phyloP scores from a whole-genome alignment of 2,329 filamentous ascomycete species.

The Onygena corvina region DNA sequence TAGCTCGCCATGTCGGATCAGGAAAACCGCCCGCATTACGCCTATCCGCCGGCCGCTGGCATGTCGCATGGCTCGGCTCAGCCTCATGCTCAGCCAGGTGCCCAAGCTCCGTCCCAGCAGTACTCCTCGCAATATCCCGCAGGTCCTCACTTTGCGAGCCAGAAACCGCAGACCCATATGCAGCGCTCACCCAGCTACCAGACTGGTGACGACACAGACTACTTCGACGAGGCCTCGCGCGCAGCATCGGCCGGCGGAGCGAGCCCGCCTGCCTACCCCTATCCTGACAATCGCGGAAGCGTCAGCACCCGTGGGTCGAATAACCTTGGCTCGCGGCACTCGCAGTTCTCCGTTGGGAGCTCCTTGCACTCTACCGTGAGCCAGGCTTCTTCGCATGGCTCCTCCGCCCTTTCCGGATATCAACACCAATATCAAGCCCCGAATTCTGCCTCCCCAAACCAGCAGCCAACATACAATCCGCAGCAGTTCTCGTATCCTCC shows the following conservation, averaged over 20 bases:
- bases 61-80: conserved; percentile 13
- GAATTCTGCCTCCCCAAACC: conserved; percentile 31
- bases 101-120: conserved; percentile 19
- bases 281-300: conserved; percentile 26
- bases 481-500: conserved; percentile 45
- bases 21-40: neutral
- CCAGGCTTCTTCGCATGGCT: conserved; percentile 33
- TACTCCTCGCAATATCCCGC: conserved; percentile 24
- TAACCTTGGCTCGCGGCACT: conserved; percentile 25
- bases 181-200: conserved; percentile 60
- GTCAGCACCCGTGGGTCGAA: conserved; percentile 26
- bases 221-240: conserved; percentile 28
- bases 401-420: conserved; percentile 34
- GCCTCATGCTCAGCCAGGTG: conserved; percentile 21
- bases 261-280: conserved; percentile 24
- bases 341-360: conserved; percentile 25
- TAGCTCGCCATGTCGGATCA: neutral
- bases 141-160: conserved; percentile 31
- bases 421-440: conserved; percentile 42
- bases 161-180: conserved; percentile 32
- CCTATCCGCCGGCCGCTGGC: neutral
- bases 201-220: conserved; percentile 57
- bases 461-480: conserved; percentile 46
- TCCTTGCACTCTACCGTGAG: conserved; percentile 28
- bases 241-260: conserved; percentile 16